Percentiles rank a stretch among this genome's conserved stretches.
phyloP scores from a whole-genome alignment of 192 early-diverging fungal species.

The Podila verticillata region DNA sequence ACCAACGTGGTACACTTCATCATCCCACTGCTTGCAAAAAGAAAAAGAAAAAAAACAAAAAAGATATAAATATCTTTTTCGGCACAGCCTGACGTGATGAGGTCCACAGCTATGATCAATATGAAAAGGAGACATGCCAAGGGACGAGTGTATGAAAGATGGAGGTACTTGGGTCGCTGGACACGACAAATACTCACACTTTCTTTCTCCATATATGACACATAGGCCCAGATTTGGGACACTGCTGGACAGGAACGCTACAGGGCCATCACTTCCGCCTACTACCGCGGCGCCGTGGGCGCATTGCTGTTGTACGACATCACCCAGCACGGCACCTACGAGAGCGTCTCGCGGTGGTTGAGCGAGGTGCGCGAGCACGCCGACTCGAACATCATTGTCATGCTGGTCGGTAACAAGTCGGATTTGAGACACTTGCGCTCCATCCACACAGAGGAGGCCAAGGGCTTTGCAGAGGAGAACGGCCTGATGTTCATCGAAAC shows the following conservation, averaged over 20 bases:
- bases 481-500: conserved; percentile 91
- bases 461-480: conserved; percentile 81
- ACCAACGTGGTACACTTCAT: not conserved
- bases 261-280: conserved; percentile 83
- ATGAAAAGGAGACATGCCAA: conserved; percentile 46
- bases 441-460: conserved; percentile 83
- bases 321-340: conserved; percentile 76
- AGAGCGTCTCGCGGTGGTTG: conserved; percentile 93
- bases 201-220: conserved; percentile 8
- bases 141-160: conserved; percentile 51
- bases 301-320: conserved; percentile 90
- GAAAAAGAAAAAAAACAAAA: not conserved
- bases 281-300: conserved; percentile 96
- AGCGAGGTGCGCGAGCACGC: conserved; percentile 97
- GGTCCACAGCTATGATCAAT: not conserved
- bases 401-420: conserved; percentile 95
- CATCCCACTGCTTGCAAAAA: no score
- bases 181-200: not conserved
- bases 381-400: conserved; percentile 93
- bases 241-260: conserved; percentile 91
- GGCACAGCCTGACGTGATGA: conserved; percentile 2
- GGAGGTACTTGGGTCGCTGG: conserved; percentile 54
- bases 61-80: not conserved
- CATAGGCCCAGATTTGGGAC: conserved; percentile 81
- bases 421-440: conserved; percentile 82